Percentiles rank a stretch among this genome's conserved stretches.
Evolutionary conservation across 139 green algal species (phyloP).

Genomic region (Haematococcus sp.): DNA sequence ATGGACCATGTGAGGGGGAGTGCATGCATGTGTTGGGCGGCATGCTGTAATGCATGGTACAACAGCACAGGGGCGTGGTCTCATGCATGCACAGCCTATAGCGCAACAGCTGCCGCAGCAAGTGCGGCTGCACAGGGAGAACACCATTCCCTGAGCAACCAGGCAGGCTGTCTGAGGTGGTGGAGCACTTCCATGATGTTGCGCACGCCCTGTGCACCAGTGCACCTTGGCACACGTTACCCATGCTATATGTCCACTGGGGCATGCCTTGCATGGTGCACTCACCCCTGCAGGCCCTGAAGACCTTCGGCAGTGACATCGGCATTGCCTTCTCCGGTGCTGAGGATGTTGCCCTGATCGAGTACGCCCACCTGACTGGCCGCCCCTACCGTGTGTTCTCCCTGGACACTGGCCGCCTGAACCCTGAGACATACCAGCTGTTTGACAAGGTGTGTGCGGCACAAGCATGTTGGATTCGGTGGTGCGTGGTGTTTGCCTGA

Average conservation of each 20-base stretch:
- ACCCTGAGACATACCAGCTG: conserved; percentile 94
- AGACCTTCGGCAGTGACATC: conserved; percentile 82
- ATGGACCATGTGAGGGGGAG: conserved; percentile 83
- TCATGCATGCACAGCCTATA: no score
- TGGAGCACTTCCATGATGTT: neutral
- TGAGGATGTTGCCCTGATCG: conserved; percentile 96
- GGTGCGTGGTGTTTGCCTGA: no score
- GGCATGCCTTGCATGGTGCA: neutral
- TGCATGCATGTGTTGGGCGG: no score
- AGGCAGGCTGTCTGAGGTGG: no score
- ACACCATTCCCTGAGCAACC: no score
- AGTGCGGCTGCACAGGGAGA: no score
- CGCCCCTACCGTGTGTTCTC: conserved; percentile 94
- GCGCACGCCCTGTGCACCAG: neutral
- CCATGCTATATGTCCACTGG: no score
- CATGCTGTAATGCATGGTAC: no score
- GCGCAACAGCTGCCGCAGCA: no score
- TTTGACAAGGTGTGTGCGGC: conserved; percentile 66
- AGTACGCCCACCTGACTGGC: conserved; percentile 96
- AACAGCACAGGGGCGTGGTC: no score
- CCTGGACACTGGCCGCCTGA: conserved; percentile 96
- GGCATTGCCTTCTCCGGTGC: conserved; percentile 94
- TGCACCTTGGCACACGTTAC: neutral
- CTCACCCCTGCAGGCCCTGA: conserved; percentile 69
- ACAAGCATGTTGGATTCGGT: no score